A percentile compares a stretch with the other conserved stretches of the same genome.
Evolutionary conservation across 345 rosid genomes (phyloP).

Genomic region (Geranium brycei): DNA sequence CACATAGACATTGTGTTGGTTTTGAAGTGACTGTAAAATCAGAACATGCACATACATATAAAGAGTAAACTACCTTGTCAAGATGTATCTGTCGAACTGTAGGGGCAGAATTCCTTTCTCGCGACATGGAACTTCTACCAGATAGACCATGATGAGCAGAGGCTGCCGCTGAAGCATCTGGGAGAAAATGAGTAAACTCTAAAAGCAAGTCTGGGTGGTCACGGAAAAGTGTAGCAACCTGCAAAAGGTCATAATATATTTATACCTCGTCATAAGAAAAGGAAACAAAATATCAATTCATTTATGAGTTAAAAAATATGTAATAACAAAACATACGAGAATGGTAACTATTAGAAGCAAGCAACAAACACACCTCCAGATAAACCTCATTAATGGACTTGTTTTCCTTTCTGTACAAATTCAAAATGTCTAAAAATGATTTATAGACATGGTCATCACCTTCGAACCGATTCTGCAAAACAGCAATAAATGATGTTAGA

Average conservation of each 20-base stretch:
- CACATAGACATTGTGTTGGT: conserved; percentile 17
- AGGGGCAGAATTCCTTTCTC: conserved; percentile 58
- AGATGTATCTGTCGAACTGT: conserved; percentile 33
- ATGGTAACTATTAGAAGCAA: neutral
- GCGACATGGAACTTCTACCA: conserved; percentile 38
- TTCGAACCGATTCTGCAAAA: conserved; percentile 74
- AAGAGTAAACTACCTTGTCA: conserved; percentile 47
- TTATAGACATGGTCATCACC: conserved; percentile 90
- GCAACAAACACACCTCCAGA: conserved; percentile 46
- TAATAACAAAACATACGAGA: conserved; percentile 1
- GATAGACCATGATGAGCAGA: conserved; percentile 31
- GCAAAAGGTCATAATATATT: conserved; percentile 13
- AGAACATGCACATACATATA: neutral
- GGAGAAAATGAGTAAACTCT: conserved; percentile 88
- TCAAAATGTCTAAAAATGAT: conserved; percentile 81
- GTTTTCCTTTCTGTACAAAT: conserved; percentile 87
- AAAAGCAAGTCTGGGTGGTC: conserved; percentile 74
- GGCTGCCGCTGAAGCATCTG: conserved; percentile 63
- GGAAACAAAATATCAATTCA: neutral
- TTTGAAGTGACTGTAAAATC: conserved; percentile 5
- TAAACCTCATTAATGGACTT: conserved; percentile 84
- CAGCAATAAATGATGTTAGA: conserved; percentile 7
- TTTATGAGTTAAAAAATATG: neutral
- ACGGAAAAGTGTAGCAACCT: conserved; percentile 80
- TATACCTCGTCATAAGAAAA: conserved; percentile 2